A percentile compares a stretch with the other conserved stretches of the same genome.
Evolutionary conservation across 164 flowering plant genomes (phyloP).

Genomic region (Nelumbo lutea): DNA sequence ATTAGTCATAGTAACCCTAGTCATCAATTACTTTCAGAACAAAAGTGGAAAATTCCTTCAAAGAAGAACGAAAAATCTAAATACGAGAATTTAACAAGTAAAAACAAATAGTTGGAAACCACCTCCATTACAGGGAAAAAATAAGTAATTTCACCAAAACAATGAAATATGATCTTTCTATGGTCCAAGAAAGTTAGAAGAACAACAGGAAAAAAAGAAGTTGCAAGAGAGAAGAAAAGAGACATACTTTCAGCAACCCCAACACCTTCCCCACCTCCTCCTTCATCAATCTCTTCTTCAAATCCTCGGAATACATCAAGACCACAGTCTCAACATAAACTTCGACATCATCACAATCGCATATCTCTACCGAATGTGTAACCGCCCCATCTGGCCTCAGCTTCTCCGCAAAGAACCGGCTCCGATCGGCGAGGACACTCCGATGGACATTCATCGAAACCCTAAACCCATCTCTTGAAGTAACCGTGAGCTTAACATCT

Average conservation of each 20-base stretch:
- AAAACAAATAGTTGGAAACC: too few species aligned
- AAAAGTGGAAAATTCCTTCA: too few species aligned
- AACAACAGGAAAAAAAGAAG: conserved; percentile 1
- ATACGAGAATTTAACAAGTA: too few species aligned
- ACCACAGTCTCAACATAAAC: conserved; percentile 76
- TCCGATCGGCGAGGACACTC: conserved; percentile 48
- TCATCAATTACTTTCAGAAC: not conserved
- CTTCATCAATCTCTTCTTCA: conserved; percentile 61
- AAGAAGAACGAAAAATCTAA: too few species aligned
- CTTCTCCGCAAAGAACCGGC: conserved; percentile 76
- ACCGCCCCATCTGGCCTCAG: conserved; percentile 32
- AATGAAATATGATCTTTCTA: not conserved
- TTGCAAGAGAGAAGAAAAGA: not conserved
- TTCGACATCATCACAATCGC: conserved; percentile 87
- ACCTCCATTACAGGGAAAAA: too few species aligned
- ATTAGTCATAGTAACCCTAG: not conserved
- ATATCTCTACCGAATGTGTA: conserved; percentile 69
- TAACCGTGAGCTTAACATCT: conserved; percentile 70
- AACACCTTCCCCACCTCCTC: conserved; percentile 59
- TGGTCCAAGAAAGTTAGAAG: not conserved
- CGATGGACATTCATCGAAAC: conserved; percentile 69
- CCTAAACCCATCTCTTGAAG: conserved; percentile 49
- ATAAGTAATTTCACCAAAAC: not conserved
- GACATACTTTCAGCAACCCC: conserved; percentile 67
- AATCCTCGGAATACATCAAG: conserved; percentile 76